Conservation (phyloP, 2,329 filamentous ascomycete genomes). For the Trichocomaceae sp. region DNA sequence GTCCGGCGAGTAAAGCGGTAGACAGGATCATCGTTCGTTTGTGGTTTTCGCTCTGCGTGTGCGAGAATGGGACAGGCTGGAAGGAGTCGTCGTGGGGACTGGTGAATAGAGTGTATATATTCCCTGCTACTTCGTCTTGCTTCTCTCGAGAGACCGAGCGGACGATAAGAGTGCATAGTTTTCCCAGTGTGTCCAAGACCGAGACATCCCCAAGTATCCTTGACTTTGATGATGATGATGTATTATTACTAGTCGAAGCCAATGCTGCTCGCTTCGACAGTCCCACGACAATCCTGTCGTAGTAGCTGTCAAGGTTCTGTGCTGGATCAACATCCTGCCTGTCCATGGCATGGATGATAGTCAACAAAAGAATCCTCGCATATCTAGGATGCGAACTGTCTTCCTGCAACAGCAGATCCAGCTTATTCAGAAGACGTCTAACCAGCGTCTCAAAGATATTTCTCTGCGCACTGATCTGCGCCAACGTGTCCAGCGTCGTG, state of each 20-base stretch:
- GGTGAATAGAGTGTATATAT: slow-evolving; percentile 49
- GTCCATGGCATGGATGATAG: slow-evolving; percentile 56
- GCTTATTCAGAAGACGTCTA: slow-evolving; percentile 56
- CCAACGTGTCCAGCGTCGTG: slow-evolving; percentile 56
- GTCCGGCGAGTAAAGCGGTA: slow-evolving; percentile 51
- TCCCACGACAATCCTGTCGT: slow-evolving; percentile 46
- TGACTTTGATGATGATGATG: slow-evolving; percentile 33
- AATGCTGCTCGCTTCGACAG: slow-evolving; percentile 36
- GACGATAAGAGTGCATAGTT: slow-evolving; percentile 55
- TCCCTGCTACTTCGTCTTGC: slow-evolving; percentile 46
- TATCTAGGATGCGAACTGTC: slow-evolving; percentile 45
- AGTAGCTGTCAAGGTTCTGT: slow-evolving; percentile 41
- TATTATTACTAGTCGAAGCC: slow-evolving; percentile 27
- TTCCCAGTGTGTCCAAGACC: slow-evolving; percentile 54
- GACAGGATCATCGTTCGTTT: slow-evolving; percentile 50
- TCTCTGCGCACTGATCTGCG: slow-evolving; percentile 56
- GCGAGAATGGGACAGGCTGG: slow-evolving; percentile 28
- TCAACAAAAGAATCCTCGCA: slow-evolving; percentile 54
- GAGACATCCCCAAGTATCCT: slow-evolving; percentile 44
- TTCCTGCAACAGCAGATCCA: slow-evolving; percentile 49
- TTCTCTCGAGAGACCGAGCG: slow-evolving; percentile 48
- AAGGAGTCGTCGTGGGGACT: slow-evolving; percentile 25
- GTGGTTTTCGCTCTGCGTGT: slow-evolving; percentile 26
- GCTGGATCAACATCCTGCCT: slow-evolving; percentile 30
- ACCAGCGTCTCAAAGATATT: slow-evolving; percentile 59